Base-by-base conservation (phyloP, 192 early-diverging fungal genomes). In the Backusella liffmaniae region DNA sequence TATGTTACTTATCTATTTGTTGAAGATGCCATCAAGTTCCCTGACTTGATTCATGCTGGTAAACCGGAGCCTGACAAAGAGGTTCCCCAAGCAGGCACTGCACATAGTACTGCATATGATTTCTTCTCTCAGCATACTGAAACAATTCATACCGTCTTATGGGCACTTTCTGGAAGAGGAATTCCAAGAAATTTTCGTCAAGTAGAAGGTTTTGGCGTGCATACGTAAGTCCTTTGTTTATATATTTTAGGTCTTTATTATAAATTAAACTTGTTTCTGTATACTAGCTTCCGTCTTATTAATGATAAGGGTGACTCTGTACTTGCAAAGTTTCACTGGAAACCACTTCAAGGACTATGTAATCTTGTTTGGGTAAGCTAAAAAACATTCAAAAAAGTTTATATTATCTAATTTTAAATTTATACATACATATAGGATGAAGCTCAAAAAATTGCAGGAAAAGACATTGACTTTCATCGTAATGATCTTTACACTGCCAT, bases 301-400 rank as follows among this genome's bases (percentile, higher is more conserved):
- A 87, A 83, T 80, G 81, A 67, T 39, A 34, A 80, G 8, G 85
- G 85, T n/a, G 77, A 82, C 6, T 15, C 36, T 53, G 49, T 39
- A 37, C 83, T 85, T 72, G 85, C 83, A 74, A 88, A 88, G 56
- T 88, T 83, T 75, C 81, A 83, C 66, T 87, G 77, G 76, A 86
- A 80, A 30, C 77, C 86, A 12, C 42, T 75, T 49, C 69, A 75
- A 34, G 86, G 86, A 16, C 65, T 77, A 36, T 76, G 49, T 13
- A 77, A 77, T 66, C 56, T 71, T 46, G 67, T 69, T 51, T 75
- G 74, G 74, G 73, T 67, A 73, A 53, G 0, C 4, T 36, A 21
- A n/a, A 46, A 46, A 26, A 26, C 0, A 26, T 26, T 26, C 18
- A 49, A 49, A 49, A 49, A 49, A 21, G 16, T 0, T 1, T 1